Base-by-base conservation (phyloP, 2,329 filamentous ascomycete species). In the Zymoseptoria brevis region DNA sequence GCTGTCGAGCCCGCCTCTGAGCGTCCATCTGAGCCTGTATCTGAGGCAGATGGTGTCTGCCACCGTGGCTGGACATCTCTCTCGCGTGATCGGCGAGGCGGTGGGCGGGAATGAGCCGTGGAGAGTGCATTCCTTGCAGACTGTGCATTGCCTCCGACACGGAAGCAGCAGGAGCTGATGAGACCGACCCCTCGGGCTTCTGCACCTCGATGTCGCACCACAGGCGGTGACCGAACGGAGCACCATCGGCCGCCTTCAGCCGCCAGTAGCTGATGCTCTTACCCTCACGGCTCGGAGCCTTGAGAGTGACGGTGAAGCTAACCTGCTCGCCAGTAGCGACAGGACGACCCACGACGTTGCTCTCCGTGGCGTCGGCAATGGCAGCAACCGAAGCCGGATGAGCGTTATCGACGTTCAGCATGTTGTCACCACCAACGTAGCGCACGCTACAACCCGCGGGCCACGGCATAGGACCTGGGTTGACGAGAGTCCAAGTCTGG, bases 211-310 rank as follows among this genome's bases (percentile, higher is more conserved):
- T 84, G 66, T 97, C 91, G 72, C 93, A 96, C 93, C 93, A 99
- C 53, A 99, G 80, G 69, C 91, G 89, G 77, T 96, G 89, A 48
- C 94, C 94, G 65, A 97, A 96, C 64, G 90, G 88, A 64, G 82
- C 79, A 22, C 92, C 92, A 59, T 90, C 86, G 7, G 85, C 81
- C 60, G 89, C 86, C 67, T 92, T 95, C 65, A 99, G 79, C 63
- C 93, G 91, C 94, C 94, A 99, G 81, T 96, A 96, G 1, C 94
- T 97, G 70, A 96, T 94, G 60, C 87, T 81, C 74, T 87, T 89
- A 57, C 93, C 92, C 57, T 84, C 76, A 54, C 88, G 88, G 56
- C 79, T 75, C 16, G 93, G 91, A 19, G 90, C 89, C 74, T 90
- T 90, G 74, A 99, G 85, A 50, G 87, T 79, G 41, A 96, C 88